Evolutionary conservation across 2,329 filamentous ascomycete genomes (phyloP).

Genomic region (Nemania diffusa): DNA sequence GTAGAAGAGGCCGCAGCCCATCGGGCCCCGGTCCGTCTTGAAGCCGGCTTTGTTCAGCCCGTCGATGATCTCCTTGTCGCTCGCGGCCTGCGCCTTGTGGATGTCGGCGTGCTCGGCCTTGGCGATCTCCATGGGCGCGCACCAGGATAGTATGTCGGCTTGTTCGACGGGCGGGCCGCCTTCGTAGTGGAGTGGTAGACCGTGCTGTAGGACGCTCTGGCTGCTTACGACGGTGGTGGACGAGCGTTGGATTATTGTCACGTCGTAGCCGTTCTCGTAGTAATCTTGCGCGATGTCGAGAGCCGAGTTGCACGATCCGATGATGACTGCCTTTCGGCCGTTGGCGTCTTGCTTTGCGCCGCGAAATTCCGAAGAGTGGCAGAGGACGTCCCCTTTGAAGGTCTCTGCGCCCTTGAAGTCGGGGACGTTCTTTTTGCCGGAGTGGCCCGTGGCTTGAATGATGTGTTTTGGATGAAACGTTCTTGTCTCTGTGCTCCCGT

Average conservation of each 20-base stretch:
- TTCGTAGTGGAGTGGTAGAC: conserved; percentile 62
- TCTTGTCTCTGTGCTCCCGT: conserved; percentile 56
- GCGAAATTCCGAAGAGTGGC: conserved; percentile 64
- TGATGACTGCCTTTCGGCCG: conserved; percentile 64
- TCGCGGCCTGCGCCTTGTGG: conserved; percentile 51
- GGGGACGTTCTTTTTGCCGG: conserved; percentile 72
- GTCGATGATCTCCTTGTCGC: conserved; percentile 54
- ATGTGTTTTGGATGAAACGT: conserved; percentile 71
- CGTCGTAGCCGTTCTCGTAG: conserved; percentile 66
- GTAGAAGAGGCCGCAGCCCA: conserved; percentile 63
- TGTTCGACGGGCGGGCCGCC: conserved; percentile 70
- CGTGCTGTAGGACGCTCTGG: conserved; percentile 61
- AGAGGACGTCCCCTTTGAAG: conserved; percentile 64
- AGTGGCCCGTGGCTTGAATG: conserved; percentile 74
- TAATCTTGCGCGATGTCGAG: conserved; percentile 69
- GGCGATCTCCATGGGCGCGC: conserved; percentile 66
- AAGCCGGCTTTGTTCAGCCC: conserved; percentile 67
- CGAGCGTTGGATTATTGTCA: conserved; percentile 70
- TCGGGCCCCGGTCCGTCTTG: conserved; percentile 65
- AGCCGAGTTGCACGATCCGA: conserved; percentile 69
- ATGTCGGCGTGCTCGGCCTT: conserved; percentile 66
- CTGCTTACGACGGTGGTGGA: conserved; percentile 66
- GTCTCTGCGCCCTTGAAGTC: conserved; percentile 62
- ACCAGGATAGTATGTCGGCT: conserved; percentile 69
- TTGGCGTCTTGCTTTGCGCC: conserved; percentile 54